A percentile compares a stretch with the other conserved stretches of the same genome.
Evolutionary conservation across 2,329 filamentous ascomycete genomes (phyloP).

Genomic region (Penicillium brasilianum): DNA sequence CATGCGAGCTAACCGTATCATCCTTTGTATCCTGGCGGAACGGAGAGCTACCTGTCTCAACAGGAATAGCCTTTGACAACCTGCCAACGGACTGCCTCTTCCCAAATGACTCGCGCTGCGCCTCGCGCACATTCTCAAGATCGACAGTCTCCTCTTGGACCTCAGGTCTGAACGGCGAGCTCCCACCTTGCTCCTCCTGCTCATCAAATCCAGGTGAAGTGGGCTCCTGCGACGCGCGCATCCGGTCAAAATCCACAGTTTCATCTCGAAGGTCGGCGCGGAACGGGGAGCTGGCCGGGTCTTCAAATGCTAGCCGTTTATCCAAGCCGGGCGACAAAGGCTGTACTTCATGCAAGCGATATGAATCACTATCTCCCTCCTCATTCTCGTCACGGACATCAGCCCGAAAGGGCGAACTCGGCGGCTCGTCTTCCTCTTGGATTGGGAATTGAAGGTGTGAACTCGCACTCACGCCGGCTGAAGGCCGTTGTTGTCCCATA

Average conservation of each 20-base stretch:
- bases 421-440: slow-evolving; percentile 23
- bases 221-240: slow-evolving; percentile 22
- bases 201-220: slow-evolving; percentile 20
- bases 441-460: slow-evolving; percentile 14
- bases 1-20: slow-evolving; percentile 33
- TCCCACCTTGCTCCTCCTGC: slow-evolving; percentile 30
- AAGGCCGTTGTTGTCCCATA: slow-evolving; percentile 10
- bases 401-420: slow-evolving; percentile 46
- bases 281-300: slow-evolving; percentile 46
- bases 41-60: slow-evolving; percentile 37
- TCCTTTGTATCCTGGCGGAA: slow-evolving; percentile 35
- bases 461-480: background rate
- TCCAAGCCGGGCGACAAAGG: slow-evolving; percentile 25
- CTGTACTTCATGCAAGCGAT: slow-evolving; percentile 27
- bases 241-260: slow-evolving; percentile 37
- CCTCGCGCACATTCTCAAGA: slow-evolving; percentile 26
- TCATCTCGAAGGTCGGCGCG: slow-evolving; percentile 38
- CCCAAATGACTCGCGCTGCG: slow-evolving; percentile 15
- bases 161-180: slow-evolving; percentile 44
- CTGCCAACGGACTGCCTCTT: background rate
- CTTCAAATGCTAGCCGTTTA: slow-evolving; percentile 21
- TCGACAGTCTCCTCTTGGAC: slow-evolving; percentile 37
- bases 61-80: background rate
- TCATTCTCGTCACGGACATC: slow-evolving; percentile 36
- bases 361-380: background rate